Conservation (phyloP, 2,329 filamentous ascomycete genomes). For the Colletotrichum euphorbiae region DNA sequence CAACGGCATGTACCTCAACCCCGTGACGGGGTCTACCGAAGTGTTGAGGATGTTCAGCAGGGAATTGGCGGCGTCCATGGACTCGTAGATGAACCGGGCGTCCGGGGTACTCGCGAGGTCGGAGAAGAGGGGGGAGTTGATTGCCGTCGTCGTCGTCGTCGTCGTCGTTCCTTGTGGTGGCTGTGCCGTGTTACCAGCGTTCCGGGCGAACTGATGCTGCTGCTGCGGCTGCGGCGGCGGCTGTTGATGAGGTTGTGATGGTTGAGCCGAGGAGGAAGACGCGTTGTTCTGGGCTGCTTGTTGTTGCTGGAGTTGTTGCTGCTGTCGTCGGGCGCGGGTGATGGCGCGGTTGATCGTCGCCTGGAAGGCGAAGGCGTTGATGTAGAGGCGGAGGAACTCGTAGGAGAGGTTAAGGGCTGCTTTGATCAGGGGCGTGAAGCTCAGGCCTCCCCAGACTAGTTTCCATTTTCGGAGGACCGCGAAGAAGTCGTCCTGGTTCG, state of each 20-base stretch:
- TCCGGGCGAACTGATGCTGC: background rate
- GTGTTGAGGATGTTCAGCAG: conserved; percentile 70
- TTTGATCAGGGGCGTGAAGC: conserved; percentile 74
- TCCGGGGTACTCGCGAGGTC: conserved; percentile 71
- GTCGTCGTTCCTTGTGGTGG: conserved; percentile 44
- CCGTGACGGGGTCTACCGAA: conserved; percentile 67
- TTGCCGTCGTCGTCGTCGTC: background rate
- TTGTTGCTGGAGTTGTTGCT: conserved; percentile 20
- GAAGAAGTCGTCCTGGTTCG: conserved; percentile 71
- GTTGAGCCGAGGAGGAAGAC: background rate
- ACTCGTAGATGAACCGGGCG: conserved; percentile 74
- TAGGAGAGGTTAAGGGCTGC: conserved; percentile 76
- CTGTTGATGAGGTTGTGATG: background rate
- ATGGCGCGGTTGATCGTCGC: conserved; percentile 69
- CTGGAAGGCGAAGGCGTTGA: conserved; percentile 81
- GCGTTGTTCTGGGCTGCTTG: background rate
- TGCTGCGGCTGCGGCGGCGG: no score
- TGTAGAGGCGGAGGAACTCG: conserved; percentile 79
- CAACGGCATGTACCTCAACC: conserved; percentile 72
- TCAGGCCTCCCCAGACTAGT: conserved; percentile 73
- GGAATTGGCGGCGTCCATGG: conserved; percentile 72
- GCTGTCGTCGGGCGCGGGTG: conserved; percentile 41
- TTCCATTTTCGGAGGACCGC: conserved; percentile 78
- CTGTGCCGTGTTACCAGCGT: conserved; percentile 43
- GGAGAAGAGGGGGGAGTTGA: conserved; percentile 50